phyloP scores from a whole-genome alignment of 768 basidiomycete species.

The Cystobasidium onofrii region DNA sequence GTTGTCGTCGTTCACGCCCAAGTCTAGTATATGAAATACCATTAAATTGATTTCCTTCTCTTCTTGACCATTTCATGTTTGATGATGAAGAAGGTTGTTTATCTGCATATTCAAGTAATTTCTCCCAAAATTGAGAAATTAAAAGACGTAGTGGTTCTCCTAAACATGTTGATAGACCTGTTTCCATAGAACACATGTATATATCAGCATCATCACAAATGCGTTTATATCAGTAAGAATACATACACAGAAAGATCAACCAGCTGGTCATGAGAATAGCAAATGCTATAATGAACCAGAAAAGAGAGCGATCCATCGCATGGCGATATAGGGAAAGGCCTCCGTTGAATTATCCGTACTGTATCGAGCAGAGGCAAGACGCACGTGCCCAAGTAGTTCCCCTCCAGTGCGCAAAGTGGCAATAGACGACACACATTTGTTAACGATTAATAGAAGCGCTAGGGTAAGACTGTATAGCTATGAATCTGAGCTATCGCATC shows the following conservation, averaged over 20 bases:
- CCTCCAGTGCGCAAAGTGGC: no score
- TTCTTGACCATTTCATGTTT: conserved; percentile 6
- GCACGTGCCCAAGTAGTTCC: no score
- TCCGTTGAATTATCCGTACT: neutral
- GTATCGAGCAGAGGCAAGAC: neutral
- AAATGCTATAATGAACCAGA: conserved; percentile 10
- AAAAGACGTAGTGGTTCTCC: conserved; percentile 18
- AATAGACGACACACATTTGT: no score
- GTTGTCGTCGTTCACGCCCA: neutral
- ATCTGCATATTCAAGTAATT: conserved; percentile 7
- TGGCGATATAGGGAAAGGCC: neutral
- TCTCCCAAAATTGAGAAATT: conserved; percentile 2
- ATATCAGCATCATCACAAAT: no score
- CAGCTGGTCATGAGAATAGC: neutral
- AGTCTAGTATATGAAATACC: neutral
- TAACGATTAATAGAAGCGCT: no score
- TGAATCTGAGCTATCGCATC: no score
- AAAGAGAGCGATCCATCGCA: neutral
- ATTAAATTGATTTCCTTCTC: neutral
- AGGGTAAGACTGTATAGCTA: no score
- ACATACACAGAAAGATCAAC: neutral
- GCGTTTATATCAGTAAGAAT: no score
- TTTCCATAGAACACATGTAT: neutral
- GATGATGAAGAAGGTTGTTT: neutral
- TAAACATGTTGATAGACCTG: conserved; percentile 20